Conservation (phyloP, 202 grass and related monocot species). For the Miscanthus sacchariflorus region DNA sequence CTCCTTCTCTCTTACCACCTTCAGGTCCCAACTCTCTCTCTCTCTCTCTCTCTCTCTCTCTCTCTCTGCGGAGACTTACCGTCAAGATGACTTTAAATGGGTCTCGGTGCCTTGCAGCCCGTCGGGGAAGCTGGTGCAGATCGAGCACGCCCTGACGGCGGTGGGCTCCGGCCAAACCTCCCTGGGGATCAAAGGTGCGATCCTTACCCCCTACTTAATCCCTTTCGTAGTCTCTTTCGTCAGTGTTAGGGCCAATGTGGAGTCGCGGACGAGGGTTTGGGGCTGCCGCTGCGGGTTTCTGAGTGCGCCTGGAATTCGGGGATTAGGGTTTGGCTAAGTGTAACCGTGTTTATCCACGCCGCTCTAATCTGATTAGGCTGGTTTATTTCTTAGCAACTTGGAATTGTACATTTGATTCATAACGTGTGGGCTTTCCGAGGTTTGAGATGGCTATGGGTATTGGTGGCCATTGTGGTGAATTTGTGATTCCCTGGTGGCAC, state of each 20-base stretch:
- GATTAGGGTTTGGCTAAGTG: slow-evolving; percentile 12
- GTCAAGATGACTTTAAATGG: background rate
- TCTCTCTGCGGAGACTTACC: background rate
- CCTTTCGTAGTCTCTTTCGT: background rate
- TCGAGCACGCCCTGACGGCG: slow-evolving; percentile 91
- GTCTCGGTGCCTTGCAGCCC: slow-evolving; percentile 48
- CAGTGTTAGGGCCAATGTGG: background rate
- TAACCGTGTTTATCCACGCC: background rate
- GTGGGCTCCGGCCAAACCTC: slow-evolving; percentile 94
- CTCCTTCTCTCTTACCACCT: slow-evolving; percentile 82
- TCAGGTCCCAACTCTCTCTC: slow-evolving; percentile 51
- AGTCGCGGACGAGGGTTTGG: background rate
- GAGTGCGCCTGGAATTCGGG: background rate
- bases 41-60: background rate
- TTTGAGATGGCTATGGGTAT: background rate
- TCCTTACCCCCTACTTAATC: background rate
- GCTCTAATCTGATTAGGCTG: too few relatives aligned
- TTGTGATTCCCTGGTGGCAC: background rate
- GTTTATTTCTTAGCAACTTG: background rate
- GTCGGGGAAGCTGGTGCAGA: slow-evolving; percentile 93
- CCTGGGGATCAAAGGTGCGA: slow-evolving; percentile 81
- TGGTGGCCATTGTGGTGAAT: background rate
- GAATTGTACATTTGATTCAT: background rate
- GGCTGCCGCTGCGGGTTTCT: background rate
- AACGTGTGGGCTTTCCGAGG: background rate